Evolutionary conservation across 2,329 filamentous ascomycete genomes (phyloP).

Genomic region (Didymellaceae sp.): DNA sequence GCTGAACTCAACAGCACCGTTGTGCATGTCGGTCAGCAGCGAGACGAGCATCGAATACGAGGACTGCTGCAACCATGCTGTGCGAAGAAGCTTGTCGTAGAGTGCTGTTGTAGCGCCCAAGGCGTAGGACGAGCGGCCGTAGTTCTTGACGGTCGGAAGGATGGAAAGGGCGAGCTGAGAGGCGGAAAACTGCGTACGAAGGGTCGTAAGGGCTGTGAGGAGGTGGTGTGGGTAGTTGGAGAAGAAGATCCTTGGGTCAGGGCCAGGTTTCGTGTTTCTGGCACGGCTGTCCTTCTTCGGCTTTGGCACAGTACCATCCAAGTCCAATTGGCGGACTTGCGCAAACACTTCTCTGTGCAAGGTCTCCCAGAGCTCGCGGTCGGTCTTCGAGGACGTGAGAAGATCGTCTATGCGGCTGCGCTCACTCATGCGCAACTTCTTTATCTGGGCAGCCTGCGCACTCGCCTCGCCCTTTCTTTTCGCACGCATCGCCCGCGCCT

Average conservation of each 20-base stretch:
- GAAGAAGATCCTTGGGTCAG: conserved; percentile 64
- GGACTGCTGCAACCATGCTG: conserved; percentile 67
- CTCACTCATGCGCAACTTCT: conserved; percentile 47
- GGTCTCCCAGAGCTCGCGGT: conserved; percentile 70
- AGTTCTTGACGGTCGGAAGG: conserved; percentile 69
- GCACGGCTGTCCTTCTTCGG: neutral
- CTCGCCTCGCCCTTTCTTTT: neutral
- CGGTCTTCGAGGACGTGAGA: conserved; percentile 64
- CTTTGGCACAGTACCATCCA: conserved; percentile 45
- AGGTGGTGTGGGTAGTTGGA: conserved; percentile 70
- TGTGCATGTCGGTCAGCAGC: conserved; percentile 70
- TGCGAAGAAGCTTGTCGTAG: conserved; percentile 70
- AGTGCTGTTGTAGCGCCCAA: conserved; percentile 73
- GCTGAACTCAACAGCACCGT: conserved; percentile 66
- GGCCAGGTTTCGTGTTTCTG: neutral
- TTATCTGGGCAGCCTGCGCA: conserved; percentile 23
- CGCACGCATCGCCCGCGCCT: neutral
- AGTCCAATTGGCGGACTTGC: conserved; percentile 62
- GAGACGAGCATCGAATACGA: conserved; percentile 63
- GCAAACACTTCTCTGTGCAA: conserved; percentile 72
- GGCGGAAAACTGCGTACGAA: conserved; percentile 65
- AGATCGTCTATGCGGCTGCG: conserved; percentile 59
- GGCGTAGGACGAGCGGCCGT: conserved; percentile 73
- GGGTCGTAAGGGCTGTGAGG: conserved; percentile 61
- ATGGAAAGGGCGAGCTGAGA: conserved; percentile 67